Conservation (phyloP, 139 green algal genomes). For the Nannochloris sp. region DNA sequence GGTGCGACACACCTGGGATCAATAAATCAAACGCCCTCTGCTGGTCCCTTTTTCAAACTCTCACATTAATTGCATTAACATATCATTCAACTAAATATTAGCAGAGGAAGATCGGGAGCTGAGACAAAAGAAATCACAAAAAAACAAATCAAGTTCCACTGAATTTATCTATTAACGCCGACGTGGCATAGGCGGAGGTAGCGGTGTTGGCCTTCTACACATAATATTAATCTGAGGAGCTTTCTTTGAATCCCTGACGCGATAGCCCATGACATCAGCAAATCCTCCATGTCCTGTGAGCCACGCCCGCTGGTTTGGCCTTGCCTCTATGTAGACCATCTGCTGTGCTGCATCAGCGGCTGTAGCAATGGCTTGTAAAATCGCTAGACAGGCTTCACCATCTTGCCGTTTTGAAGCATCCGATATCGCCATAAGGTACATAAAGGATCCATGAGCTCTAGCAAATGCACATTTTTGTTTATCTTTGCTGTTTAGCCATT, state of each 20-base stretch:
- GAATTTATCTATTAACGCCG: too few species aligned
- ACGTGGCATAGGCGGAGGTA: too few species aligned
- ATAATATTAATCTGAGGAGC: too few species aligned
- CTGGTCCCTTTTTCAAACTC: too few species aligned
- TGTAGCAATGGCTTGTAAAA: neutral
- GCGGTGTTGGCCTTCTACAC: too few species aligned
- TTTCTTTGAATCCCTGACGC: neutral
- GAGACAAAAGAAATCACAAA: too few species aligned
- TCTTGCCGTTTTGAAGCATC: neutral
- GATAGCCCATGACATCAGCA: neutral
- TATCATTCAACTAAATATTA: too few species aligned
- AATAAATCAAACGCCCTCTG: too few species aligned
- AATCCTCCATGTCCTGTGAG: neutral
- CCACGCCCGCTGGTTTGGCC: neutral
- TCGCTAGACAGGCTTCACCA: neutral
- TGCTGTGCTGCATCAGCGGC: neutral
- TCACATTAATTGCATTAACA: too few species aligned
- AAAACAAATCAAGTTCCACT: too few species aligned
- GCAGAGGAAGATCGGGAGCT: too few species aligned
- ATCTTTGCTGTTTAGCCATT: neutral
- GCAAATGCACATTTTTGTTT: conserved; percentile 10
- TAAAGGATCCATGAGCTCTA: conserved; percentile 7
- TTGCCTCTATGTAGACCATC: neutral
- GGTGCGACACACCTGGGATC: too few species aligned
- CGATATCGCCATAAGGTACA: conserved; percentile 4